Base-by-base conservation (phyloP, 441 rosid species). In the Brassica balearica region DNA sequence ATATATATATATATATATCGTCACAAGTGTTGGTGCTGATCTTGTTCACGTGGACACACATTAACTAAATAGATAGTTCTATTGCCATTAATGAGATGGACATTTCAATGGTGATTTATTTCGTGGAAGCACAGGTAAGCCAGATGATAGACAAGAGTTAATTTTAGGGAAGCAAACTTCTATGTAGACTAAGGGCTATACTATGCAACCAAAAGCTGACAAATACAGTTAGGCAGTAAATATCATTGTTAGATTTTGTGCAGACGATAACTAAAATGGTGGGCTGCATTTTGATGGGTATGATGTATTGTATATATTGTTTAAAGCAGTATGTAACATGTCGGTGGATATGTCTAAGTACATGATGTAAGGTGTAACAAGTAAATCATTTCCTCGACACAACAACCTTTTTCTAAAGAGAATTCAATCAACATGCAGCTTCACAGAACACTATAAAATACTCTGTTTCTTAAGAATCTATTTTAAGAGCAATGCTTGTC, bases 191-290 rank as follows among this genome's bases (percentile, higher is more conserved):
- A 25, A 63, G 66, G 68, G 14, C 19, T 22, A 59, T 22, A 11
- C 67, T 71, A 71, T 38, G 19, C 72, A 41, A 41, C 62, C 10
- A 77, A 77, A 77, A 71, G 76, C 76, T 77, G 77, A 71, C 72
- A 71, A 27, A 77, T 77, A 71, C 81, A 65, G 76, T 71, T 71
- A 77, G 68, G 72, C 59, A 34, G 41, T 69, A 65, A 69, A 71
- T 38, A 36, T 64, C 72, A 77, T 53, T 77, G 68, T 43, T 77
- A 65, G 76, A 77, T 77, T 71, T 65, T 77, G 61, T 27, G 71
- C 64, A 53, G 23, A 55, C 60, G 62, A 64, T 63, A 19, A 41
- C 11, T 41, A 41, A 70, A 77, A 63, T 53, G 65, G 29, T 53
- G 23, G 36, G 66, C 23, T 64, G 55, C 69, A 69, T 76, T 75